Base-by-base conservation (phyloP, 345 rosid genomes). In the Kandelia obovata region DNA sequence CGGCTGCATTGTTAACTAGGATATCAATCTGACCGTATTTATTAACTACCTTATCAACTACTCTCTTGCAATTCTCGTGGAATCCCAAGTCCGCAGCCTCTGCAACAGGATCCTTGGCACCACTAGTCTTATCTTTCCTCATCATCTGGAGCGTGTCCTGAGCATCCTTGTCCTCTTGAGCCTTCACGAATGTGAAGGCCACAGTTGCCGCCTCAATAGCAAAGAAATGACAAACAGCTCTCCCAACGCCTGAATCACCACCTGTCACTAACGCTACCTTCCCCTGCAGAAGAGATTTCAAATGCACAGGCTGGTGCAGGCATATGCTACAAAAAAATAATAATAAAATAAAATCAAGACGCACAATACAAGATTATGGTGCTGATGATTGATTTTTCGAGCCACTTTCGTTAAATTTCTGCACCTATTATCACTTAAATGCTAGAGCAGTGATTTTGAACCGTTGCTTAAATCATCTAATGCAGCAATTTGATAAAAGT, bases 191-290 rank as follows among this genome's bases (percentile, higher is more conserved):
- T 0, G 98, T 90, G 83, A 92, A 87, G 7, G 89, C 98, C 25
- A 90, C 91, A 0, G 82, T 83, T 10, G 92, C 95, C 1, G 96
- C 95, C 51, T 90, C 95, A 19, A 62, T 61, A 0, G 75, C 90
- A 17, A 79, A 90, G 60, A 64, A 71, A 68, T 80, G 73, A 62
- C 82, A 70, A 65, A 89, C 98, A 0, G 94, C 94, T 73, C 86
- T 58, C 20, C 98, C 91, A 5, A 92, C 88, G n/a, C 94, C 96
- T 0, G 89, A 88, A 72, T 88, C 96, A 15, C 98, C 98, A 9
- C 95, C 92, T 0, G 95, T 88, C 43, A 92, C 86, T 0, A 90
- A 67, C 0, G 96, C 89, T 68, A 92, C 91, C 80, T 80, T 89
- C 32, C 94, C 96, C 92, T 89, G 69, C 53, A 20, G 17, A 19